Evolutionary conservation across 2,329 filamentous ascomycete genomes (phyloP).

Genomic region (Trichoderma guizhouense): DNA sequence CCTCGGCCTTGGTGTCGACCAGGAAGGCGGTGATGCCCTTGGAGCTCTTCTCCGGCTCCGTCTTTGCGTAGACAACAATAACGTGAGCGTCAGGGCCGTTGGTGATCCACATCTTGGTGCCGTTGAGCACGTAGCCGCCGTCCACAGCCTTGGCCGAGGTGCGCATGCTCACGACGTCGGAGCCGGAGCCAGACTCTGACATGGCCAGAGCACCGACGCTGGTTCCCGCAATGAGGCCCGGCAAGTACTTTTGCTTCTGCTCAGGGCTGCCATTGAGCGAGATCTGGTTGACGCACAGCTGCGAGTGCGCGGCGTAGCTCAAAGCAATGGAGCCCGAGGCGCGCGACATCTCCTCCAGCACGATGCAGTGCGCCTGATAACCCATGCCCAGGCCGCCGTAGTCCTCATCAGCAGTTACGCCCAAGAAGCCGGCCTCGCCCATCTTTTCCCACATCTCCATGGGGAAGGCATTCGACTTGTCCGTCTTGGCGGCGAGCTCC

Average conservation of each 20-base stretch:
- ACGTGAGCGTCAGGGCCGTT: slow-evolving; percentile 94
- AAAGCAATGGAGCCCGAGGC: slow-evolving; percentile 81
- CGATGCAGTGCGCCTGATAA: slow-evolving; percentile 93
- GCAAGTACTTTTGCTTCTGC: slow-evolving; percentile 79
- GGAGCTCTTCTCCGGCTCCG: slow-evolving; percentile 70
- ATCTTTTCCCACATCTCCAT: slow-evolving; percentile 90
- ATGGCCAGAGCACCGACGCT: slow-evolving; percentile 88
- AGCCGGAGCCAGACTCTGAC: slow-evolving; percentile 87
- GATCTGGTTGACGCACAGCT: slow-evolving; percentile 94
- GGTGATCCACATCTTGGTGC: slow-evolving; percentile 99
- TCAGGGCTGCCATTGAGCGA: slow-evolving; percentile 78
- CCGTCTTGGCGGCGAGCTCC: slow-evolving; percentile 77
- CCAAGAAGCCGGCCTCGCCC: slow-evolving; percentile 85
- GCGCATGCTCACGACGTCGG: slow-evolving; percentile 95
- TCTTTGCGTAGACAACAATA: slow-evolving; percentile 97
- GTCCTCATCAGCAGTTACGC: slow-evolving; percentile 89
- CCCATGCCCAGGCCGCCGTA: slow-evolving; percentile 88
- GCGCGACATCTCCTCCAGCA: slow-evolving; percentile 91
- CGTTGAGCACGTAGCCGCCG: slow-evolving; percentile 81
- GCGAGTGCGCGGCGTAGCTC: slow-evolving; percentile 92
- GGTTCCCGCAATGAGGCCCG: slow-evolving; percentile 74
- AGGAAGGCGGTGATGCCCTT: slow-evolving; percentile 96
- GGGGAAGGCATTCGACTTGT: slow-evolving; percentile 84
- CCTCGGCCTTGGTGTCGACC: slow-evolving; percentile 66
- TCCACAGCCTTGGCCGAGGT: slow-evolving; percentile 76